Percentiles rank a stretch among this genome's conserved stretches.
phyloP scores from a whole-genome alignment of 208 protist species.

The Phytomonas francai region DNA sequence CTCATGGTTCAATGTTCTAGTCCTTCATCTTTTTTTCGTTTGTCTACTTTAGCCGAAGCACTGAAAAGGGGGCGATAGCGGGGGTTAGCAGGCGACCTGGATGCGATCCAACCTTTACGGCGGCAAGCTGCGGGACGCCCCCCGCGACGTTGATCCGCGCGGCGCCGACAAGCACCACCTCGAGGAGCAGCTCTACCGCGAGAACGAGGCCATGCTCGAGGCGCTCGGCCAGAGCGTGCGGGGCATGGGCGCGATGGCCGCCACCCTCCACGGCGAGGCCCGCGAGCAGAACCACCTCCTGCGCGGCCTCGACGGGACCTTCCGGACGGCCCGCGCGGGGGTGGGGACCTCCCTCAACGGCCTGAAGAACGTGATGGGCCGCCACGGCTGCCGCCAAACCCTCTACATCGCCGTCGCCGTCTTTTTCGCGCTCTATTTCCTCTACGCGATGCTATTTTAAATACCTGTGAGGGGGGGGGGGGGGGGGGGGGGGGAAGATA shows the following conservation, averaged over 20 bases:
- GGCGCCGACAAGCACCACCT: slow-evolving; percentile 23
- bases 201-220: slow-evolving; percentile 74
- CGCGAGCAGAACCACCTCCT: slow-evolving; percentile 73
- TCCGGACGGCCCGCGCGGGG: slow-evolving; percentile 42
- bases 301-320: slow-evolving; percentile 25
- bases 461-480: neutral
- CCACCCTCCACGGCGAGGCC: slow-evolving; percentile 43
- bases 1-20: neutral
- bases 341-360: slow-evolving; percentile 40
- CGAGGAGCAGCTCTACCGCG: slow-evolving; percentile 47
- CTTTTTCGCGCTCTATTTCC: slow-evolving; percentile 30
- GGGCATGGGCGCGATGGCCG: slow-evolving; percentile 58
- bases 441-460: slow-evolving; percentile 17
- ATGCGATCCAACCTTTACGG: slow-evolving; percentile 71
- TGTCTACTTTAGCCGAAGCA: neutral
- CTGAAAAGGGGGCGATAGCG: neutral
- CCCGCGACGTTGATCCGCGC: neutral
- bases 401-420: slow-evolving; percentile 23
- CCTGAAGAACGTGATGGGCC: slow-evolving; percentile 43
- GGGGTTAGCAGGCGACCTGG: neutral
- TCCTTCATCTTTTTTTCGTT: neutral
- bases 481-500: too few species aligned
- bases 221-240: slow-evolving; percentile 51
- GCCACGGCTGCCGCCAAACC: slow-evolving; percentile 58
- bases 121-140: neutral